Evolutionary conservation across 2,329 filamentous ascomycete species (phyloP).

Genomic region (Nemania sp.): DNA sequence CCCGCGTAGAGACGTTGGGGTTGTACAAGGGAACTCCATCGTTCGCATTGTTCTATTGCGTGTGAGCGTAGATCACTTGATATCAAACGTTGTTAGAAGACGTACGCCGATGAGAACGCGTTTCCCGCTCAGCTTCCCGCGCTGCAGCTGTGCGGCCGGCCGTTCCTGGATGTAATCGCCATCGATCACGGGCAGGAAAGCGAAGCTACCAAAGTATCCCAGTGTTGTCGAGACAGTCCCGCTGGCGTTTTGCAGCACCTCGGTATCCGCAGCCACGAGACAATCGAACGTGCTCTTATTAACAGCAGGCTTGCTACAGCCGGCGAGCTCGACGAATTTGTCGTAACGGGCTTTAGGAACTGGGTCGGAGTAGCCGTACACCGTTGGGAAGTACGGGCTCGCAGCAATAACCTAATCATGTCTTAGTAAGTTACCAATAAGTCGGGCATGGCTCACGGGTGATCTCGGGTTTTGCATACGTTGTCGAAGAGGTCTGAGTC

Average conservation of each 20-base stretch:
- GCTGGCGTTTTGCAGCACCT: slow-evolving; percentile 36
- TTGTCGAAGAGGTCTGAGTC: slow-evolving; percentile 35
- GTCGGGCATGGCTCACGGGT: neutral
- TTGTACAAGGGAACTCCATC: slow-evolving; percentile 41
- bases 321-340: slow-evolving; percentile 35
- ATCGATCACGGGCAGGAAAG: slow-evolving; percentile 38
- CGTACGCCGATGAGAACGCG: slow-evolving; percentile 36
- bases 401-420: slow-evolving; percentile 32
- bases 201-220: slow-evolving; percentile 38
- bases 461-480: slow-evolving; percentile 17
- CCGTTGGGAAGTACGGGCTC: slow-evolving; percentile 36
- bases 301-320: slow-evolving; percentile 26
- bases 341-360: slow-evolving; percentile 31
- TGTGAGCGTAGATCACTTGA: neutral
- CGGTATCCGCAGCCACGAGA: slow-evolving; percentile 33
- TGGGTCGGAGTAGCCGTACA: slow-evolving; percentile 32
- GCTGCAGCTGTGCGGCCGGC: slow-evolving; percentile 29
- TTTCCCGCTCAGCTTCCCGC: slow-evolving; percentile 30
- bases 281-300: slow-evolving; percentile 34
- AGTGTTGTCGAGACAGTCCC: slow-evolving; percentile 36
- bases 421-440: slow-evolving; percentile 7
- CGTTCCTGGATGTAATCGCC: slow-evolving; percentile 35
- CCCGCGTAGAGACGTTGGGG: slow-evolving; percentile 34
- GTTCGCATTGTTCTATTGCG: slow-evolving; percentile 41
- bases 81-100: neutral